Conservation (phyloP, 805 yeast species). For the Diddensiella transvaalensis region DNA sequence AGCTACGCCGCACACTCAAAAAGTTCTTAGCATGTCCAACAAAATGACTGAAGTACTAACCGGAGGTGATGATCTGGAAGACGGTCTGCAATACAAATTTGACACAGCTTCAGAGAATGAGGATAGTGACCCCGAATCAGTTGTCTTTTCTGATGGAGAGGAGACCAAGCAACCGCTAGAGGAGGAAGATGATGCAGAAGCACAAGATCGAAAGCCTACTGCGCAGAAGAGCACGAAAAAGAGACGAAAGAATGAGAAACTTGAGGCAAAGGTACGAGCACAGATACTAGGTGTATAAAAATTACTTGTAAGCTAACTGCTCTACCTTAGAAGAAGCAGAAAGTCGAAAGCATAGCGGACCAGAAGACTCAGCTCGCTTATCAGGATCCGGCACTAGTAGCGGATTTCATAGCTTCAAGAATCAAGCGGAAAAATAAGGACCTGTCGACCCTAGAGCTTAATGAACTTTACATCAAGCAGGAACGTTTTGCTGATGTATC, state of each 20-base stretch:
- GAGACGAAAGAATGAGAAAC: slow-evolving; percentile 24
- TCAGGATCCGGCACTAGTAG: slow-evolving; percentile 55
- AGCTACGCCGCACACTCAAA: too few species aligned
- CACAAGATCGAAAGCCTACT: slow-evolving; percentile 19
- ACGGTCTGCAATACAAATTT: slow-evolving; percentile 63
- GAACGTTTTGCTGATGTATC: slow-evolving; percentile 60
- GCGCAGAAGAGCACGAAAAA: slow-evolving; percentile 26
- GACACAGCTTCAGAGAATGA: slow-evolving; percentile 42
- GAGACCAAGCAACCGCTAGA: too few species aligned
- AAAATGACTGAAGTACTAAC: too few species aligned
- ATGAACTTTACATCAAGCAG: slow-evolving; percentile 58
- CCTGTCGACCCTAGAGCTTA: slow-evolving; percentile 69
- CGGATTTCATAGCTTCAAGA: slow-evolving; percentile 62
- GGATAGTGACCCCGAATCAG: slow-evolving; percentile 29
- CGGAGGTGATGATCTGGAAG: slow-evolving; percentile 73
- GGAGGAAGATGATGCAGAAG: slow-evolving; percentile 29
- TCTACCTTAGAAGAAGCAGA: slow-evolving; percentile 58
- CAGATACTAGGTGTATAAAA: too few species aligned
- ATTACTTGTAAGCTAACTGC: slow-evolving; percentile 8
- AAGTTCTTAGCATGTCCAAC: too few species aligned
- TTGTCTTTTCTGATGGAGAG: not conserved
- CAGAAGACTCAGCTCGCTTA: slow-evolving; percentile 54
- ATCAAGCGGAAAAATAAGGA: slow-evolving; percentile 61
- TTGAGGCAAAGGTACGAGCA: slow-evolving; percentile 23
- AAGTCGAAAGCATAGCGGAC: slow-evolving; percentile 60